Evolutionary conservation across 371 early-diverging fungal species (phyloP), one percentile per base, ranked within the genome.

Genomic region (Actinomucor elegans): DNA sequence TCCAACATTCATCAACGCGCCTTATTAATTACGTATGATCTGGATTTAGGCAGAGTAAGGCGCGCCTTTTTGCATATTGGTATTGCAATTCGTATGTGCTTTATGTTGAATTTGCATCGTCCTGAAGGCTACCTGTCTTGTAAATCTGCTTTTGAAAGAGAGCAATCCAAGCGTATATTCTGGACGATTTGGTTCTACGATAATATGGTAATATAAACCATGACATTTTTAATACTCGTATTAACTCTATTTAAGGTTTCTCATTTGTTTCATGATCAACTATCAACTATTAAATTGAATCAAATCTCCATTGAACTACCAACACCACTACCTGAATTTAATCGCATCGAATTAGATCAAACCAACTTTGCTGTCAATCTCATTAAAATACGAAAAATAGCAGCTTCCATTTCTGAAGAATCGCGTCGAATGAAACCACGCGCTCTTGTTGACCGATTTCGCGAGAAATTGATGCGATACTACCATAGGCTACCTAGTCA

Each of bases 151-250:
- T 52, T 44, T 31, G 65, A 65, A 20, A 45, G 57, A 32, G 68
- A 67, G 24, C 65, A 67, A 36, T 50, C 66, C 8, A 71, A 65
- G 42, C 52, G 68, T 5, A 49, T 67, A 21, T 71, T 71, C 33
- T 71, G 71, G 71, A 57, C 62, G 4, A 60, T 67, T 11, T 71
- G 71, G 71, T 65, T 67, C 15, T 65, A 62, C 50, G 71, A 71
- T 41, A 61, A 62, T 3, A 61, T 71, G 59, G 65, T 71, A 1
- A n/a, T n/a, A n/a, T 55, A 18, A 4, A 18, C 18, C n/a, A n/a
- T n/a, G n/a, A 17, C 37, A 37, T 37, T 14, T 37, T 18, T 10
- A 38, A 9, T 15, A 2, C 18, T 20, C 5, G 4, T 38, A 27
- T 12, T 23, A 12, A 24, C 3, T 38, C 14, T 6, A 3, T 23